These are phyloP conservation scores for Glaciozyma martinii DNA, from an alignment of 768 basidiomycete species.

Conservation along the genomic window DNA sequence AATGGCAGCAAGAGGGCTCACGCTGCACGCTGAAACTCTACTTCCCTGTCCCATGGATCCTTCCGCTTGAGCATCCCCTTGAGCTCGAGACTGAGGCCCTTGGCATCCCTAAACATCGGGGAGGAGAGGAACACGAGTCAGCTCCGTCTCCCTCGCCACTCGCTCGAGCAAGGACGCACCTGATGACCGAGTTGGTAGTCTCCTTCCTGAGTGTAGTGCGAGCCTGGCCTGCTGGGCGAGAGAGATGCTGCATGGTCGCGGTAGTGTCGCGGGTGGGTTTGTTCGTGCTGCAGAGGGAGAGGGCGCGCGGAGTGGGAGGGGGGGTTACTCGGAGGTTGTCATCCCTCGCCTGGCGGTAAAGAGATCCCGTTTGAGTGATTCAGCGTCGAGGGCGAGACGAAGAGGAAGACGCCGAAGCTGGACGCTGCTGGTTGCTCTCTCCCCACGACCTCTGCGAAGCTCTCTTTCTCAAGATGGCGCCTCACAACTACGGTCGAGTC, in stretches of 20 bases:
- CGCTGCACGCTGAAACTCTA: slow-evolving; percentile 80
- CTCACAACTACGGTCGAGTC: neutral
- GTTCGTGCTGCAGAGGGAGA: neutral
- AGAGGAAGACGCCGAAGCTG: neutral
- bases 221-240: neutral
- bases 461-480: neutral
- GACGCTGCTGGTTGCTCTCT: too few relatives aligned
- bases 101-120: slow-evolving; percentile 58
- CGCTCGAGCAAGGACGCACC: neutral
- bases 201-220: neutral
- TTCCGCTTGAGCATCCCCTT: slow-evolving; percentile 58
- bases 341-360: too few relatives aligned
- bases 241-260: neutral
- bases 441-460: too few relatives aligned
- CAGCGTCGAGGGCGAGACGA: neutral
- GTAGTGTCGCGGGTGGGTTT: neutral
- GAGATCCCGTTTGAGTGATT: neutral
- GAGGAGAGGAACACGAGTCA: neutral
- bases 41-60: slow-evolving; percentile 73
- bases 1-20: slow-evolving; percentile 37
- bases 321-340: neutral
- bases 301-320: neutral
- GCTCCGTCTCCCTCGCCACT: neutral
- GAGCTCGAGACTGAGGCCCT: slow-evolving; percentile 54
- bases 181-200: neutral